Base-by-base conservation (phyloP, 345 rosid species). In the Arabis hirsuta region DNA sequence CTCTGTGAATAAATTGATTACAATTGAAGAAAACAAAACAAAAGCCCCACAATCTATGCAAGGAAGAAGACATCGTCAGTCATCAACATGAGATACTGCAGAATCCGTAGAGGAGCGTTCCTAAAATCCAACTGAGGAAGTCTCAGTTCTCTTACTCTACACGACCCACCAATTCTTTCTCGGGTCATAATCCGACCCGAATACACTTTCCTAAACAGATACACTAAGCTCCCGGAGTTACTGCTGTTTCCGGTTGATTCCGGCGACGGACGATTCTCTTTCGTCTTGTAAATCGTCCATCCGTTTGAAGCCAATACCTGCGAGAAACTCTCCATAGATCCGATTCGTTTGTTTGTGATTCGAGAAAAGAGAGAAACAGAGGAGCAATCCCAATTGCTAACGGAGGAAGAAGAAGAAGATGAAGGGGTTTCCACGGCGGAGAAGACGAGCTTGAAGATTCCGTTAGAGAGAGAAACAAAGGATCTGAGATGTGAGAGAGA, bases 121-220 rank as follows among this genome's bases (percentile, higher is more conserved):
- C 81, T 75, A 52, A 88, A 88, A 83, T 88, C 89, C 74, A 88
- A 57, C 2, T 27, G 67, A 11, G 91, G 91, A 76, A 88, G 81
- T 68, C 89, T 86, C 79, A 88, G 74, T 69, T 88, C 94, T 69
- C 91, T 82, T 7, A 86, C 73, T 76, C 94, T 78, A 50, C 86
- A 79, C 60, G 78, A 84, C 6, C 88, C 89, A 32, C 83, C 86
- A 20, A 67, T 73, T 29, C 64, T 69, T 2, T 56, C 76, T 26
- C 71, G 45, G 48, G 77, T 80, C 76, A 82, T 67, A n/a, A 76
- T 74, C 73, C 88, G 82, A 68, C 76, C 82, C 42, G 84, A 72
- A 41, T 86, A 87, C 66, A 84, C 84, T 82, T 86, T 88, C 82
- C 87, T 86, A 47, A 88, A 88, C 80, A 88, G 70, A 73, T 82